Evolutionary conservation across 1,139 yeast genomes (phyloP).

Genomic region (Suhomyces yuchorum): DNA sequence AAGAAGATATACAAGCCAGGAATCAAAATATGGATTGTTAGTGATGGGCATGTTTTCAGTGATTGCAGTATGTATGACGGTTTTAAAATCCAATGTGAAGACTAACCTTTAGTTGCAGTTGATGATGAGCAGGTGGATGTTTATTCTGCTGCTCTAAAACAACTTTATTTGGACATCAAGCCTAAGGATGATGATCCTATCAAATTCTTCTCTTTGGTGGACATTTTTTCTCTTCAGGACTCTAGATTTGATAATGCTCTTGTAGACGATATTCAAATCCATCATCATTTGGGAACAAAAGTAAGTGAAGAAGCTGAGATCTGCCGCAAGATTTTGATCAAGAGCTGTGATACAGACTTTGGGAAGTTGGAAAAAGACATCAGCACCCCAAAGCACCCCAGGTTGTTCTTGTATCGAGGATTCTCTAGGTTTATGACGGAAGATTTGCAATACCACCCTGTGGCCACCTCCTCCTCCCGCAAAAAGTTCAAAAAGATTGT

Average conservation of each 20-base stretch:
- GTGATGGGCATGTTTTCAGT: slow-evolving; percentile 68
- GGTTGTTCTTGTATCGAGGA: slow-evolving; percentile 56
- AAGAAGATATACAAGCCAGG: slow-evolving; percentile 55
- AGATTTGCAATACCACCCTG: slow-evolving; percentile 49
- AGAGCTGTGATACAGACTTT: slow-evolving; percentile 43
- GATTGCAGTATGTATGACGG: slow-evolving; percentile 56
- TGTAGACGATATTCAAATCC: slow-evolving; percentile 28
- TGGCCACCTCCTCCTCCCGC: slow-evolving; percentile 40
- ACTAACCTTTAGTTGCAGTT: slow-evolving; percentile 35
- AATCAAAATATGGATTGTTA: slow-evolving; percentile 55
- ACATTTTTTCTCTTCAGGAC: slow-evolving; percentile 32
- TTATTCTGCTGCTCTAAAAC: slow-evolving; percentile 47
- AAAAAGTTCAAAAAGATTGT: slow-evolving; percentile 53
- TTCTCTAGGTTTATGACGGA: slow-evolving; percentile 62
- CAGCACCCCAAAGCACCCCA: slow-evolving; percentile 48
- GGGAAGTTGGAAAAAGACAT: slow-evolving; percentile 40
- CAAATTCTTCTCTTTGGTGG: slow-evolving; percentile 38
- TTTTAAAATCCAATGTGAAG: too few species aligned
- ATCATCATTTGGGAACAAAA: slow-evolving; percentile 37
- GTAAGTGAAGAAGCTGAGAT: slow-evolving; percentile 38
- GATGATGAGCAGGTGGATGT: slow-evolving; percentile 55
- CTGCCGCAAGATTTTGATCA: slow-evolving; percentile 40
- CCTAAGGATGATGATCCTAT: slow-evolving; percentile 29
- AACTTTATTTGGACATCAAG: slow-evolving; percentile 37
- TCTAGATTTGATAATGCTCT: slow-evolving; percentile 20